Conservation (phyloP, 129 eudicot genomes). For the Arctium minus region DNA sequence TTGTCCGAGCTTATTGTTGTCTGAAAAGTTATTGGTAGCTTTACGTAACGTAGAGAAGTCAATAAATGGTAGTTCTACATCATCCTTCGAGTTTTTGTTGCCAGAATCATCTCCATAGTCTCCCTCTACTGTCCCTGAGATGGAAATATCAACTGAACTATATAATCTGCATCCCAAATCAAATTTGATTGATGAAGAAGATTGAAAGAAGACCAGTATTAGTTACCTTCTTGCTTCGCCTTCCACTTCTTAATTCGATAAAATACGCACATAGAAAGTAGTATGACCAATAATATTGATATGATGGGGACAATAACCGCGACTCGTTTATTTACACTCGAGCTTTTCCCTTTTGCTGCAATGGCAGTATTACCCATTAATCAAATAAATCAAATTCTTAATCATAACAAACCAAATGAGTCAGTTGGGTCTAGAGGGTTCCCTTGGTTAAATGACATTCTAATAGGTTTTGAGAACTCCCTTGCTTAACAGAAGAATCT, state of each 20-base stretch:
- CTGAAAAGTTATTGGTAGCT: conserved; percentile 37
- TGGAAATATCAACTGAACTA: too few relatives aligned
- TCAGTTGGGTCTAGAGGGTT: too few relatives aligned
- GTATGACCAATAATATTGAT: neutral
- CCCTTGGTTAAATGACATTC: too few relatives aligned
- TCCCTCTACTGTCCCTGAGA: conserved; percentile 15
- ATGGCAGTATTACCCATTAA: neutral
- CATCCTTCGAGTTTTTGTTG: neutral
- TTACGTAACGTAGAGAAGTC: conserved; percentile 19
- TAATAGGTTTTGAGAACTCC: too few relatives aligned
- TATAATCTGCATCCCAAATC: neutral
- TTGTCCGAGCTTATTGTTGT: conserved; percentile 39
- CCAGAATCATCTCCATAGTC: neutral
- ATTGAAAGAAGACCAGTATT: neutral
- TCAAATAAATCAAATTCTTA: neutral
- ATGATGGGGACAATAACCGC: neutral
- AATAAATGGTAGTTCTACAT: conserved; percentile 31
- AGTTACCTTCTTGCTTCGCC: neutral
- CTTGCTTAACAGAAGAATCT: too few relatives aligned
- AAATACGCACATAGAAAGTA: neutral
- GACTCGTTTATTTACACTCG: neutral
- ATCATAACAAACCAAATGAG: too few relatives aligned
- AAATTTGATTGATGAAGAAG: neutral
- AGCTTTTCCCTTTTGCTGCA: neutral
- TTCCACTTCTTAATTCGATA: neutral